Conservation (phyloP, 176 grass and related monocot species). For the Phyllostachys edulis region DNA sequence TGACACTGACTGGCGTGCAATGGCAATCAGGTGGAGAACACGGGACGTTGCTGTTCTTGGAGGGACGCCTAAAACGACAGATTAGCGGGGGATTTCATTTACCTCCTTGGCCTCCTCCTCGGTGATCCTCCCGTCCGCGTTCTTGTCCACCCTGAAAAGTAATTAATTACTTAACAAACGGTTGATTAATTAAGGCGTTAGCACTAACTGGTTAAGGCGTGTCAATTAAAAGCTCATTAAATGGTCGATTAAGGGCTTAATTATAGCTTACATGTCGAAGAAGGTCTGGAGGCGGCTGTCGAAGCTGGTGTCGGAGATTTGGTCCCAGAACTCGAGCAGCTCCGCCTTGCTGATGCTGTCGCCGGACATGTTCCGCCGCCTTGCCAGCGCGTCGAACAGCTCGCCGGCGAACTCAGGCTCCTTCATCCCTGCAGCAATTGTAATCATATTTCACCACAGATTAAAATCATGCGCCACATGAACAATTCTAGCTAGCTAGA, state of each 20-base stretch:
- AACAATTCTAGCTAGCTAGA: neutral
- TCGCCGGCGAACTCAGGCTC: constrained; percentile 78
- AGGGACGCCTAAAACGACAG: neutral
- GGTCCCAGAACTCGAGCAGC: constrained; percentile 95
- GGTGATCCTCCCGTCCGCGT: constrained; percentile 81
- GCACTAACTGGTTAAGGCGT: neutral
- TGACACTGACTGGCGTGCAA: neutral
- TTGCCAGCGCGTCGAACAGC: constrained; percentile 79
- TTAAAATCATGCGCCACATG: neutral
- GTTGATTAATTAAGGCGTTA: neutral
- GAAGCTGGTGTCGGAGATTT: constrained; percentile 90
- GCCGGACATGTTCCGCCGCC: constrained; percentile 68
- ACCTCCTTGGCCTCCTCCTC: constrained; percentile 88
- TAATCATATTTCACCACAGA: neutral
- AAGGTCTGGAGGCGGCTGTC: constrained; percentile 94
- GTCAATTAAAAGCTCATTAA: neutral
- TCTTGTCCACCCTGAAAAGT: constrained; percentile 79
- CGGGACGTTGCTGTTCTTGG: neutral
- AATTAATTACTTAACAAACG: neutral
- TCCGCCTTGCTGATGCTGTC: constrained; percentile 80
- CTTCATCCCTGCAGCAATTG: constrained; percentile 56
- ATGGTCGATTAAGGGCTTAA: neutral
- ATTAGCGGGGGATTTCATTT: neutral
- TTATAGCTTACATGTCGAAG: constrained; percentile 74
- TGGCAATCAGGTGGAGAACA: neutral